Conservation (phyloP, 1,139 yeast species). For the Kodamaea suecica region DNA sequence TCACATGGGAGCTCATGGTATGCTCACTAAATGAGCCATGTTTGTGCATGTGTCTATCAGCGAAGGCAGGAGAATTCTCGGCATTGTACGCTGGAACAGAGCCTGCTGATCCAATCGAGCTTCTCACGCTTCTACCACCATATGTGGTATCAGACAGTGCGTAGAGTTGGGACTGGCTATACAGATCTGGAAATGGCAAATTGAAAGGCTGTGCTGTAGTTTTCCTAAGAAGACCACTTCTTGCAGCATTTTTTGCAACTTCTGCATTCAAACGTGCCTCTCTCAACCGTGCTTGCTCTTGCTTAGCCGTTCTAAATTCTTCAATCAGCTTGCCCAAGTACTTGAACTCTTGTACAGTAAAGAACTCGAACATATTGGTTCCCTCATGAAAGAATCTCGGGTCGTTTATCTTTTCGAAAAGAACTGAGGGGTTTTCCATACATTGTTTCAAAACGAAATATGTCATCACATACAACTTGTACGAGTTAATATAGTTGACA, state of each 20-base stretch:
- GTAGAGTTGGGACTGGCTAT: conserved; percentile 8
- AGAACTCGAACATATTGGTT: conserved; percentile 41
- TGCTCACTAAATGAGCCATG: too few relatives aligned
- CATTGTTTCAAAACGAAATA: conserved; percentile 43
- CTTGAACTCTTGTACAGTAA: conserved; percentile 35
- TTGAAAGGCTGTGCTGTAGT: conserved; percentile 4
- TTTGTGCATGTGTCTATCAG: not conserved
- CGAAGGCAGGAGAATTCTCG: conserved; percentile 1
- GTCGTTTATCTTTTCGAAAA: conserved; percentile 33
- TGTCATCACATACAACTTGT: conserved; percentile 42
- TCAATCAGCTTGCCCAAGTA: conserved; percentile 39
- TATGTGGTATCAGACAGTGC: conserved; percentile 2
- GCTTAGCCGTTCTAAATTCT: conserved; percentile 42
- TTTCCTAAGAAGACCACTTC: conserved; percentile 4
- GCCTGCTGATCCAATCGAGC: not conserved
- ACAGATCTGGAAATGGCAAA: conserved; percentile 14
- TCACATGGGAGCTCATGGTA: not conserved
- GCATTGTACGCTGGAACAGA: conserved; percentile 1
- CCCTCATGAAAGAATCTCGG: conserved; percentile 35
- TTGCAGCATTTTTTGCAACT: conserved; percentile 3
- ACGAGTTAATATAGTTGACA: conserved; percentile 39
- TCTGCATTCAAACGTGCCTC: conserved; percentile 11
- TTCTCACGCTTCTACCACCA: not conserved
- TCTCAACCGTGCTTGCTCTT: conserved; percentile 25
- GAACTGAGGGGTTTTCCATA: conserved; percentile 40